Conservation (phyloP, 768 basidiomycete genomes). For the Thelephora aurantiotincta region DNA sequence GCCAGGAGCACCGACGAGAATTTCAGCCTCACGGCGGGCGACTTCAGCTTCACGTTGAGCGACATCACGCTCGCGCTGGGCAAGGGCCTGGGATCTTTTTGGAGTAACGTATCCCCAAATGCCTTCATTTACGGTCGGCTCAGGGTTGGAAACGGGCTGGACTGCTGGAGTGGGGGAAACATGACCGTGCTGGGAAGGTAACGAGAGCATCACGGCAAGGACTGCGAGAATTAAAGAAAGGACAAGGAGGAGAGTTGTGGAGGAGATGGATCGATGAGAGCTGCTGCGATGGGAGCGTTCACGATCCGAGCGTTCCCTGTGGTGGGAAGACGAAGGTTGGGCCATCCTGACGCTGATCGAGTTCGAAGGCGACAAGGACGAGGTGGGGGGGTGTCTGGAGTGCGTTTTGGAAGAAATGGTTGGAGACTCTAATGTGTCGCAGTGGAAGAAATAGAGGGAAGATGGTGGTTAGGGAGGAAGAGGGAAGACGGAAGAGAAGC, state of each 20-base stretch:
- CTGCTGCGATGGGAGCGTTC: conserved; percentile 57
- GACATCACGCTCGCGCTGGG: conserved; percentile 66
- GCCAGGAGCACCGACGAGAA: conserved; percentile 71
- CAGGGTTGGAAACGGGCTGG: not conserved
- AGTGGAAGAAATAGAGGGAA: not conserved
- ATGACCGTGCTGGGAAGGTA: conserved; percentile 35
- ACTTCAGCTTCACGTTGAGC: conserved; percentile 80
- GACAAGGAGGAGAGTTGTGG: conserved; percentile 77
- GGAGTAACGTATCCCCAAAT: conserved; percentile 67
- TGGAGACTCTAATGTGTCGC: conserved; percentile 5
- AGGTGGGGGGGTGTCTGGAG: conserved; percentile 46
- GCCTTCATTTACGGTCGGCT: conserved; percentile 20
- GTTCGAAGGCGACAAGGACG: conserved; percentile 65
- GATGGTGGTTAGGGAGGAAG: conserved; percentile 4
- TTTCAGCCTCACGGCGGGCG: conserved; percentile 76
- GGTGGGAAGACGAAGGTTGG: conserved; percentile 72
- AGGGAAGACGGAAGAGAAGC: conserved; percentile 7
- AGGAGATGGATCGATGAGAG: conserved; percentile 80
- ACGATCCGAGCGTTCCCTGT: conserved; percentile 38
- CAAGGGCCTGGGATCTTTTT: conserved; percentile 68
- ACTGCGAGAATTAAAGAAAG: conserved; percentile 78
- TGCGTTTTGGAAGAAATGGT: conserved; percentile 31
- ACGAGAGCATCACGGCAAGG: conserved; percentile 81
- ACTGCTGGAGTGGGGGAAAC: conserved; percentile 18
- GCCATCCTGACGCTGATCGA: conserved; percentile 72